Percentiles rank a stretch among this genome's conserved stretches.
These are phyloP conservation scores for Saccharomycopsis javanensis DNA, from an alignment of 805 yeast species.

Conservation along the genomic window DNA sequence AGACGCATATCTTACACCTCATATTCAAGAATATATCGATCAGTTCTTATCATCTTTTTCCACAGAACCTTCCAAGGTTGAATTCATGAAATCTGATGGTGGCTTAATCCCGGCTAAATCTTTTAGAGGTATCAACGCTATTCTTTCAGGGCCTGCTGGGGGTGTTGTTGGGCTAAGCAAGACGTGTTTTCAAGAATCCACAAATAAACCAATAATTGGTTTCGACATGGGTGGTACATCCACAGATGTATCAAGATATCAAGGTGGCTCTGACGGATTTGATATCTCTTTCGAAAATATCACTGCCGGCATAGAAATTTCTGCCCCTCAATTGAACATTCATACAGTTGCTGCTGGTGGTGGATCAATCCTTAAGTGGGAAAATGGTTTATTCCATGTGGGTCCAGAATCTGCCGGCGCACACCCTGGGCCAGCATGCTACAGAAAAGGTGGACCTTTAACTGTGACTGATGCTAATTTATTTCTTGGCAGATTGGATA, in stretches of 20 bases:
- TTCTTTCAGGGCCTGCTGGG: slow-evolving; percentile 53
- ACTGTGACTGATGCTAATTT: slow-evolving; percentile 40
- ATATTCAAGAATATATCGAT: slow-evolving; percentile 31
- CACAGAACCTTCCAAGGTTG: slow-evolving; percentile 25
- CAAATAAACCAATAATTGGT: slow-evolving; percentile 2
- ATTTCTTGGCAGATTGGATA: slow-evolving; percentile 33
- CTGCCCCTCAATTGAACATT: slow-evolving; percentile 33
- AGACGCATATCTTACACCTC: slow-evolving; percentile 37
- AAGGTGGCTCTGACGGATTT: slow-evolving; percentile 19
- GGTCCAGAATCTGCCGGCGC: slow-evolving; percentile 41
- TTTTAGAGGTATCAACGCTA: slow-evolving; percentile 43
- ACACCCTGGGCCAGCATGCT: slow-evolving; percentile 42
- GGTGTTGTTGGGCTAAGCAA: slow-evolving; percentile 50
- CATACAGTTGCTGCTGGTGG: slow-evolving; percentile 33
- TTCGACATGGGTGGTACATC: slow-evolving; percentile 35
- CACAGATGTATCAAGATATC: slow-evolving; percentile 31
- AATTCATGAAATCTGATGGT: slow-evolving; percentile 53
- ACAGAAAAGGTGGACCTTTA: slow-evolving; percentile 39
- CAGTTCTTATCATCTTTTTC: slow-evolving; percentile 29
- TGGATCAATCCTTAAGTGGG: slow-evolving; percentile 28
- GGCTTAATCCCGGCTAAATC: slow-evolving; percentile 44
- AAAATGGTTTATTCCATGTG: slow-evolving; percentile 32
- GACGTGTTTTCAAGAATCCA: slow-evolving; percentile 32
- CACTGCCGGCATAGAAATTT: slow-evolving; percentile 32
- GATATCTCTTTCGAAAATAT: slow-evolving; percentile 4